Evolutionary conservation across 805 yeast species (phyloP).

Genomic region (Scheffersomyces amazonensis): DNA sequence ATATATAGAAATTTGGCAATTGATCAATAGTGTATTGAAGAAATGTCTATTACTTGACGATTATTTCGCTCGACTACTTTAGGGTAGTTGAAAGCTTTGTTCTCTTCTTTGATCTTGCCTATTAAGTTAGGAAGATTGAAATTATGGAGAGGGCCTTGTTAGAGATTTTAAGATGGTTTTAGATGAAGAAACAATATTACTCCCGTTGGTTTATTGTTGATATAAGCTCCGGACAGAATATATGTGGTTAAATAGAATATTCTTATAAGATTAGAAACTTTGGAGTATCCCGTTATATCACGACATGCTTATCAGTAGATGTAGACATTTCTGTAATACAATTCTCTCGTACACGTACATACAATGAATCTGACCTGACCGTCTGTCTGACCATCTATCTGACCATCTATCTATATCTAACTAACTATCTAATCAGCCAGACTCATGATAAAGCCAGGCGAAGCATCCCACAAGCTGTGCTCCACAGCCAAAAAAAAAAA

Average conservation of each 20-base stretch:
- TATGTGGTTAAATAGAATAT: constrained; percentile 41
- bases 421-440: too few species aligned
- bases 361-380: too few species aligned
- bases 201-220: constrained; percentile 24
- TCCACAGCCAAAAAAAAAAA: too few species aligned
- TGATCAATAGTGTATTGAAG: constrained; percentile 13
- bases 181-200: constrained; percentile 10
- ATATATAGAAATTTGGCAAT: constrained; percentile 27
- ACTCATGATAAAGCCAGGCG: too few species aligned
- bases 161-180: constrained; percentile 6
- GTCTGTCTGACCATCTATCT: too few species aligned
- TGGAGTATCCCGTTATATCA: constrained; percentile 46
- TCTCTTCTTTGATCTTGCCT: constrained; percentile 26
- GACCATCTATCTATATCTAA: too few species aligned
- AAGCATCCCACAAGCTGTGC: too few species aligned
- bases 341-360: too few species aligned
- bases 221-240: constrained; percentile 33
- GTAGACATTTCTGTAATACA: too few species aligned
- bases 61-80: constrained; percentile 11
- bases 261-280: constrained; percentile 29
- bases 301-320: too few species aligned
- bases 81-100: constrained; percentile 14
- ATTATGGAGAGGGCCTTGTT: constrained; percentile 7
- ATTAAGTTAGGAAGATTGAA: constrained; percentile 36
- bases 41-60: constrained; percentile 4